phyloP scores from a whole-genome alignment of 192 early-diverging fungal species.

The Entrophospora sp. region DNA sequence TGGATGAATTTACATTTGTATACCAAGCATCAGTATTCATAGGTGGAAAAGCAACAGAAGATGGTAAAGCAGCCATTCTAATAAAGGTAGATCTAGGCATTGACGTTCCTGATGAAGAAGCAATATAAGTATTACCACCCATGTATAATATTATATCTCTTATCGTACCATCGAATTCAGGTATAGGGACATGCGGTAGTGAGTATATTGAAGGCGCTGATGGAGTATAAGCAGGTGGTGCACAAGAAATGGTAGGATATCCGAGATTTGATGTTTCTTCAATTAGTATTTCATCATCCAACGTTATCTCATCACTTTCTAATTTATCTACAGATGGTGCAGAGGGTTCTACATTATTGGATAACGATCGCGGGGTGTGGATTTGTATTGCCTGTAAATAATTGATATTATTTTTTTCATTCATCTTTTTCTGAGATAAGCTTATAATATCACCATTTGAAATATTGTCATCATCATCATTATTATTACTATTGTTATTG shows the following conservation, averaged over 20 bases:
- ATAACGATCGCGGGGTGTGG: background rate
- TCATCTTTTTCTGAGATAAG: background rate
- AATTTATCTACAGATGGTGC: background rate
- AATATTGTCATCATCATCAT: background rate
- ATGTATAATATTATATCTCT: no score
- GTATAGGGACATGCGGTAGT: no score
- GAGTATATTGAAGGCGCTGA: constrained; percentile 14
- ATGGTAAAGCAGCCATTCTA: no score
- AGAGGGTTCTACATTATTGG: no score
- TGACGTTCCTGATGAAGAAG: no score
- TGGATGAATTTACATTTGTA: no score
- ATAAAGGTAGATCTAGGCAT: no score
- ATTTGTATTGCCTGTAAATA: background rate
- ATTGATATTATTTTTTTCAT: background rate
- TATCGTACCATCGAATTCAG: no score
- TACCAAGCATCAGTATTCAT: no score
- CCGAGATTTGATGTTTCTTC: background rate
- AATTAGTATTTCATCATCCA: background rate
- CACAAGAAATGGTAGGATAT: background rate
- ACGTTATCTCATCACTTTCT: background rate
- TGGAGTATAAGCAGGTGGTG: constrained; percentile 13
- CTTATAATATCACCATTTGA: background rate
- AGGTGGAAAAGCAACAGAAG: no score
- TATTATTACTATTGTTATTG: background rate
- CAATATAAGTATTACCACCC: no score